phyloP scores from a whole-genome alignment of 179 eudicot species.

The Amaranthus tricolor region DNA sequence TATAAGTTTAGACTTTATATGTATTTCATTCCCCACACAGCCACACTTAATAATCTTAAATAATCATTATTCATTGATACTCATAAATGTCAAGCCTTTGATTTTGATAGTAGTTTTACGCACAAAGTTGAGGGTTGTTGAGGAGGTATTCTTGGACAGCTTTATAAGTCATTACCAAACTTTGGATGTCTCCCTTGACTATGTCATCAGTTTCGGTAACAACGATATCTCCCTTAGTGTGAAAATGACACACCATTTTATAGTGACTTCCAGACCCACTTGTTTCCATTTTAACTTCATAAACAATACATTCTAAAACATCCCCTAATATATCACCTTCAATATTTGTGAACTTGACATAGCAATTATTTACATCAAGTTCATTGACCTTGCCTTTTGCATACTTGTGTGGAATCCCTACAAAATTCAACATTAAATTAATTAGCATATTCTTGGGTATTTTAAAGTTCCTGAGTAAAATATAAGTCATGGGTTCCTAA shows the following conservation, averaged over 20 bases:
- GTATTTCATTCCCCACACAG: too few relatives aligned
- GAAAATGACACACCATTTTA: background rate
- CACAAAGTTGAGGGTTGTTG: background rate
- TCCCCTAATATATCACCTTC: background rate
- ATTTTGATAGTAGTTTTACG: background rate
- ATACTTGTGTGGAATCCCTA: background rate
- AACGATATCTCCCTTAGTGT: conserved; percentile 5
- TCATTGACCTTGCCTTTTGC: background rate
- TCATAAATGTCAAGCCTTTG: too few relatives aligned
- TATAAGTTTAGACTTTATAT: too few relatives aligned
- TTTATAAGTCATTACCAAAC: background rate
- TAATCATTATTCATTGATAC: too few relatives aligned
- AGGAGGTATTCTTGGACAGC: background rate
- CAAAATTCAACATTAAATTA: too few relatives aligned
- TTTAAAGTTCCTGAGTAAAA: too few relatives aligned
- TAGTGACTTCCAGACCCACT: background rate
- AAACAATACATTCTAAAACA: background rate
- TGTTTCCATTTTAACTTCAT: background rate
- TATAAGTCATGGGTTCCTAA: too few relatives aligned
- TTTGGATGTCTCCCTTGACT: background rate
- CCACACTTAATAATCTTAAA: too few relatives aligned
- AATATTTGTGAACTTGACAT: background rate
- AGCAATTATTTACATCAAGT: background rate
- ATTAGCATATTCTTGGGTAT: too few relatives aligned
- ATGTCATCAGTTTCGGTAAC: background rate